Base-by-base conservation (phyloP, 2,329 filamentous ascomycete species). In the Parastagonospora avenae region DNA sequence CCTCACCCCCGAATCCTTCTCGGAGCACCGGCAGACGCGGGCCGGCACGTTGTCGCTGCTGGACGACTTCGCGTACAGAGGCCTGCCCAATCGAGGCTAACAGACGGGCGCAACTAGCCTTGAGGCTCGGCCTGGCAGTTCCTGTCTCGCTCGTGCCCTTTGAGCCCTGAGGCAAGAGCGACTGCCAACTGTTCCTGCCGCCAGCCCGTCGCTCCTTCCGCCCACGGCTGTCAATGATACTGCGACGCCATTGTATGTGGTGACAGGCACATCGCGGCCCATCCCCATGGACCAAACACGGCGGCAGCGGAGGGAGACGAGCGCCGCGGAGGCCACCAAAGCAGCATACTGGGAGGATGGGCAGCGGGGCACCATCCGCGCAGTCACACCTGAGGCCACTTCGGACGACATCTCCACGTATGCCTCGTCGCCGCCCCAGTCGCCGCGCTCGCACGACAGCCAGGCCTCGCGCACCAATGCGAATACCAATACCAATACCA, bases 371-470 rank as follows among this genome's bases (percentile, higher is more conserved):
- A 67, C 82, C 39, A 83, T 87, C 64, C 84, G 87, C 56, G 77
- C 86, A 49, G 85, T 89, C 57, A 89, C 87, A 55, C 86, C 87
- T 59, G 88, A 91, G 37, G 63, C 60, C 4, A 55, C 63, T 46
- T 48, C 54, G 36, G 55, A 65, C 15, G 55, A 55, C 35, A 35
- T 51, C 27, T 37, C 47, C 49, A 48, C 40, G 43, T 40, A 48
- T 46, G 52, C 52, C 49, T 50, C 48, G 32, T 70, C 66, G 4
- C 70, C 71, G 46, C 70, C 65, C 45, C 63, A 64, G 39, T 70
- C 64, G 24, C 70, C 70, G 42, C 64, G 61, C 56, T 63, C 65
- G 24, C 59, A 57, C 53, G 52, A 50, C 58, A 64, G 57, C 57
- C 54, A 53, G 47, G 44, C 52, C 36, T 50, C 62, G 27, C 54